Evolutionary conservation across 345 rosid species (phyloP), one percentile per base, ranked within the genome.

Genomic region (Pelargonium nanum): DNA sequence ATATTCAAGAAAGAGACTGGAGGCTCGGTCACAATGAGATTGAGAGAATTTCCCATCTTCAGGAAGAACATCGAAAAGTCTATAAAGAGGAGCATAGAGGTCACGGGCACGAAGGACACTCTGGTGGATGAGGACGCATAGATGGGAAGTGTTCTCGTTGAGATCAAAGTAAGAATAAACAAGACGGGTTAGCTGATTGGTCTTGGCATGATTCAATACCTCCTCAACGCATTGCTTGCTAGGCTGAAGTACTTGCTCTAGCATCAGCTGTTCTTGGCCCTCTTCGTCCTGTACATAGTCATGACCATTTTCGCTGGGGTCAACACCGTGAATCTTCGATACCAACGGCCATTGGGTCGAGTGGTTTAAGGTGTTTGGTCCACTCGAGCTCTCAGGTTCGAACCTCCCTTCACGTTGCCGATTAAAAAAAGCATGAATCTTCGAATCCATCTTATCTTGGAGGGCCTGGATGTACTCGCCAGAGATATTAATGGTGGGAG

Each of bases 161-260:
- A 81, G 79, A 22, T 70, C 74, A 51, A 88, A 87, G 82, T 80
- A 91, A 26, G 75, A 55, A 51, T 88, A 80, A 40, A 77, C 75
- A 23, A 87, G 77, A 25, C 76, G 68, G 32, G 85, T 87, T 26
- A 85, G 74, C 23, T 72, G 62, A 53, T 73, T 78, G 17, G 58
- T 67, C 66, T 51, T 70, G 23, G 79, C 77, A 62, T 69, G 68
- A 50, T 62, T 51, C 19, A 87, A 82, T 69, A 85, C 83, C 66
- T 80, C 84, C 58, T 72, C 69, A 22, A 90, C 90, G 24, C 67
- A 56, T 60, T 85, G 80, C 55, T 78, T 59, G 28, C 64, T 79
- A 19, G 95, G 95, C 15, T 74, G 74, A 30, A 90, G 84, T 24
- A 82, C 74, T 50, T 60, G 79, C 24, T 75, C 70, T 65, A 85